These are phyloP conservation scores for Scolecobasidium constrictum DNA, from an alignment of 2,329 filamentous ascomycete genomes.

Conservation along the genomic window DNA sequence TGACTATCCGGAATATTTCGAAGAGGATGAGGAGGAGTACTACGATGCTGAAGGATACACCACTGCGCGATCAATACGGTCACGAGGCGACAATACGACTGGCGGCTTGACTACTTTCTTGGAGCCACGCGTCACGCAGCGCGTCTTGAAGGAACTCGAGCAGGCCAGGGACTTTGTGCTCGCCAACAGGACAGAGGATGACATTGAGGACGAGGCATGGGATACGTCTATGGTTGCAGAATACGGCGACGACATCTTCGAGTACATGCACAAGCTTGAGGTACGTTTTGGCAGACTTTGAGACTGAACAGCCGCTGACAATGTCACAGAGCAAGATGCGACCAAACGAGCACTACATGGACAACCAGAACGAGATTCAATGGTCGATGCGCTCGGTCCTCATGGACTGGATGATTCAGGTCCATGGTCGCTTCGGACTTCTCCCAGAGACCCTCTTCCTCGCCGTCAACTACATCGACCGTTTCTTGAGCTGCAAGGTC, in stretches of 20 bases:
- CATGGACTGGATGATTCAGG: constrained; percentile 97
- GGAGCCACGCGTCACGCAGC: constrained; percentile 60
- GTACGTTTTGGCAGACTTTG: constrained; percentile 33
- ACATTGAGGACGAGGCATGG: constrained; percentile 79
- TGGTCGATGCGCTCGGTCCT: constrained; percentile 98
- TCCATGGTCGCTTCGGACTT: constrained; percentile 82
- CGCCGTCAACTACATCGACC: constrained; percentile 92
- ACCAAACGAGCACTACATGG: constrained; percentile 92
- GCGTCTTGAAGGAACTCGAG: constrained; percentile 62
- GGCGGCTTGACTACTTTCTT: constrained; percentile 54
- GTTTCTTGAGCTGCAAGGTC: constrained; percentile 88
- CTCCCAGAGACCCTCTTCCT: constrained; percentile 93
- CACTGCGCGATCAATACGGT: constrained; percentile 68
- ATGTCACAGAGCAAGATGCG: constrained; percentile 56
- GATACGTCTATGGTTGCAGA: constrained; percentile 97
- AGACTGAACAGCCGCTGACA: neutral
- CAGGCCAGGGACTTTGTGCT: constrained; percentile 57
- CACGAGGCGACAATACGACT: constrained; percentile 63
- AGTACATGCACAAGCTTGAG: constrained; percentile 84
- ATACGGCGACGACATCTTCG: constrained; percentile 91
- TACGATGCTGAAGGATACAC: constrained; percentile 59
- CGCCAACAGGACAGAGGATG: constrained; percentile 53
- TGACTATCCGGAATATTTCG: constrained; percentile 64
- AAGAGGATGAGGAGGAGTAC: constrained; percentile 64
- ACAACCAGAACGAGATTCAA: constrained; percentile 90